Evolutionary conservation across 345 rosid genomes (phyloP), one percentile per base, ranked within the genome.

Genomic region (Aquilaria yunnanensis): DNA sequence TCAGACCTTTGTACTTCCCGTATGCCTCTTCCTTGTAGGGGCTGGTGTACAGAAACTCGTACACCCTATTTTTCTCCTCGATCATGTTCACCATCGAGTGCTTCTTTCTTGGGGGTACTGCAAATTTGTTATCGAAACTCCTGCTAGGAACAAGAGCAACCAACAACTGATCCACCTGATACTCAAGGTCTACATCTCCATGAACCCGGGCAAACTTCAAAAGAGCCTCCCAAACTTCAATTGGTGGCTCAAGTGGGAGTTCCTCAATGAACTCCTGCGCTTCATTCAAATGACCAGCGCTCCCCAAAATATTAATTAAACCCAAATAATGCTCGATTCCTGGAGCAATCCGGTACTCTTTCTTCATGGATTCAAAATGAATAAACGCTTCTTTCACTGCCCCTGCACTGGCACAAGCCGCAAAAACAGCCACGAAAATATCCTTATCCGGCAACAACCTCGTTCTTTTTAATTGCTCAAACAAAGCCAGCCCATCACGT

Each of bases 151-250:
- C 78, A 54, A 68, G 51, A 60, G 67, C 63, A 49, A 67, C 57
- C 76, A 75, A 63, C 64, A 73, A 62, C 69, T 80, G 81, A 47
- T 70, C 78, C 0, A 57, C 65, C 23, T 0, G 81, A 51, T 82
- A 79, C 64, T 80, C 83, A 14, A 82, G 84, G 50, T 82, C 85
- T 55, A 75, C n/a, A 69, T 82, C 85, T 31, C 90, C 87, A 49
- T 80, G 85, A 69, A 78, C 63, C 47, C 31, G 70, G 8, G 85
- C 85, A 64, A 70, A 73, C 14, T 59, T 63, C 62, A 65, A 43
- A 6, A 80, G 48, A 43, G 75, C 64, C 50, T 60, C 73, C 85
- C 87, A 82, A 63, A 75, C 54, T 56, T 75, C 79, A 6, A 34
- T 51, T 0, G 63, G 69, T 6, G 80, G 77, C 70, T 80, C 82